Evolutionary conservation across 257 asterid genomes (phyloP), one percentile per base, ranked within the genome.

Genomic region (Solanum pinnatisectum): DNA sequence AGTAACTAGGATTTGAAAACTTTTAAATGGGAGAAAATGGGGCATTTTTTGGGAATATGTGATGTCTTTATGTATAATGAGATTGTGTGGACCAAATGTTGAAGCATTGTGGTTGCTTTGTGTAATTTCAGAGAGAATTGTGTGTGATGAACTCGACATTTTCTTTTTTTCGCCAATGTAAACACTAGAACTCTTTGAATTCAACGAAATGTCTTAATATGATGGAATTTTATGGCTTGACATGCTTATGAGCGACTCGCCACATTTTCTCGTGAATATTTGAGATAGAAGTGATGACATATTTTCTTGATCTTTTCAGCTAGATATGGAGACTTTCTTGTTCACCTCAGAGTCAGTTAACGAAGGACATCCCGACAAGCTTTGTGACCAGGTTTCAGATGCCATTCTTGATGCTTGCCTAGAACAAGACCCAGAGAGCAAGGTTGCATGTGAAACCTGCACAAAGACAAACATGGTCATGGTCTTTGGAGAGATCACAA

Each of bases 341-440:
- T 93, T 92, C 89, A 93, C 96, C 87, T 94, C 96, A 2, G 96
- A 94, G 89, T 94, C 95, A 0, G 96, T 94, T 22, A 94, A 93
- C 20, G 96, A 93, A 89, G 96, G 96, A 11, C 96, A 93, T 88
- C 96, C 96, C 10, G 96, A 94, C 93, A 94, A 94, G 94, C 95
- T 94, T 25, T 94, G 95, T 82, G 96, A 94, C 88, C 96, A 94
- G 88, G 92, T 94, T n/a, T 94, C 96, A 0, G 95, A 93, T 63
- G 96, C 96, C 84, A 93, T 94, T 88, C 95, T 94, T 16, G 97
- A 92, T 44, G 94, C 95, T 63, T 92, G 96, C 90, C 91, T 93
- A 35, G 96, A 94, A 86, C 96, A 93, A 88, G 94, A 94, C 25
- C 96, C 94, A 1, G 95, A 93, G 90, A 94, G 96, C 93, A 92